phyloP scores from a whole-genome alignment of 306 rosid species.

The Corylus americana region DNA sequence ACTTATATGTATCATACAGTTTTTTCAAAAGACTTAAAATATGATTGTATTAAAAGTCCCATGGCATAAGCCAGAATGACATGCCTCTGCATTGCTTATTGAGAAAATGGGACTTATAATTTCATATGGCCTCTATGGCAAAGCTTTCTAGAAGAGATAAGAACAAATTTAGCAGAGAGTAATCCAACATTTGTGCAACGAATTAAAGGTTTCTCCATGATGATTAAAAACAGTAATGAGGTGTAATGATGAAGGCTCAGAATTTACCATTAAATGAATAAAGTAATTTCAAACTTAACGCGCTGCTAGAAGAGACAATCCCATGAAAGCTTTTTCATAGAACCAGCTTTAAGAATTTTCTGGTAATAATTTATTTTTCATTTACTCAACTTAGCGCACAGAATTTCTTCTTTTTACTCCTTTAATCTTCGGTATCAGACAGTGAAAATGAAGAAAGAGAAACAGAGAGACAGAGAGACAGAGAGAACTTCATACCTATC shows the following conservation, averaged over 20 bases:
- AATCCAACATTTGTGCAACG: not conserved
- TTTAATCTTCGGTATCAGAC: not conserved
- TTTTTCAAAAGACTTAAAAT: not conserved
- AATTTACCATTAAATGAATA: not conserved
- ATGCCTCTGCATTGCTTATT: not conserved
- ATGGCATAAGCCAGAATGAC: not conserved
- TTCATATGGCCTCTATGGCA: not conserved
- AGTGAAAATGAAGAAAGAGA: not conserved
- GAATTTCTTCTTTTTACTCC: not conserved
- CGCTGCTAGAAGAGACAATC: not conserved
- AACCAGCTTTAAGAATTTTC: not conserved
- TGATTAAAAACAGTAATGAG: not conserved
- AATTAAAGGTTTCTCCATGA: not conserved
- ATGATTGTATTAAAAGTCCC: not conserved
- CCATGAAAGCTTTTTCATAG: not conserved
- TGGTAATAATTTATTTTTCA: not conserved
- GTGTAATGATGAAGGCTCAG: not conserved
- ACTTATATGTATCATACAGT: constrained; percentile 4
- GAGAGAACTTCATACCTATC: constrained; percentile 41
- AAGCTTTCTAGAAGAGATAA: not conserved
- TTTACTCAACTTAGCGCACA: not conserved
- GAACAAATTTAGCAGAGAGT: not conserved
- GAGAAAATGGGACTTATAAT: no score
- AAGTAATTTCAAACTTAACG: not conserved
- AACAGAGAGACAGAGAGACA: not conserved